phyloP scores from a whole-genome alignment of 1,284 basidiomycete genomes.

The Agaricales sp. region DNA sequence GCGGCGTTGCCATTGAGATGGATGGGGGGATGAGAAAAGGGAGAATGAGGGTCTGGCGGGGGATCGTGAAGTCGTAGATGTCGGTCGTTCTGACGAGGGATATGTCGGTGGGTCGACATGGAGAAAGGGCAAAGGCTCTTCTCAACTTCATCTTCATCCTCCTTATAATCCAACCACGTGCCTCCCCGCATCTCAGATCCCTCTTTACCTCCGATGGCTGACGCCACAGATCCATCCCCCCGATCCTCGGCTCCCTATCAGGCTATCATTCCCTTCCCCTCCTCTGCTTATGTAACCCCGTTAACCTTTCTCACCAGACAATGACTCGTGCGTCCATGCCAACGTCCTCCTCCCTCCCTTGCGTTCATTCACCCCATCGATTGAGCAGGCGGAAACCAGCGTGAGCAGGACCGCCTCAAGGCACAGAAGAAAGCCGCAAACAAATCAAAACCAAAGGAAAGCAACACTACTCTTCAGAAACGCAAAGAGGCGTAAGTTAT shows the following conservation, averaged over 20 bases:
- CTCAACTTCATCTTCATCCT: no score
- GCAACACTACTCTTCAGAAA: conserved; percentile 45
- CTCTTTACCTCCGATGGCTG: no score
- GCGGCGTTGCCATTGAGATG: conserved; percentile 42
- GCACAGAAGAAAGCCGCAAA: conserved; percentile 61
- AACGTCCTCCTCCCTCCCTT: conserved; percentile 7
- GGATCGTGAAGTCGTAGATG: conserved; percentile 58
- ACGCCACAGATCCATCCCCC: no score
- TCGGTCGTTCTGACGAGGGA: conserved; percentile 47
- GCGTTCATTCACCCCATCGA: conserved; percentile 10
- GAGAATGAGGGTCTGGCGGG: conserved; percentile 33
- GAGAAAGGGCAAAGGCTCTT: no score
- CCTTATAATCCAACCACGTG: no score
- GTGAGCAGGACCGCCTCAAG: conserved; percentile 61
- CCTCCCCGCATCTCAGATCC: no score
- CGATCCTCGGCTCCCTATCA: no score
- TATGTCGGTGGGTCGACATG: no score
- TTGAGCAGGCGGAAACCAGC: conserved; percentile 65
- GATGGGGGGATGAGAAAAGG: conserved; percentile 28
- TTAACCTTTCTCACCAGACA: neutral
- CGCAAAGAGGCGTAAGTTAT: conserved; percentile 63
- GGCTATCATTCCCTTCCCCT: no score
- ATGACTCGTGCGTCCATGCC: conserved; percentile 12
- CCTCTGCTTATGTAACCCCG: no score
- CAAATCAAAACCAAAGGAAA: conserved; percentile 54